Percentiles rank a stretch among this genome's conserved stretches.
These are phyloP conservation scores for Xylaria sp. DNA, from an alignment of 495 filamentous ascomycete genomes.

Conservation along the genomic window DNA sequence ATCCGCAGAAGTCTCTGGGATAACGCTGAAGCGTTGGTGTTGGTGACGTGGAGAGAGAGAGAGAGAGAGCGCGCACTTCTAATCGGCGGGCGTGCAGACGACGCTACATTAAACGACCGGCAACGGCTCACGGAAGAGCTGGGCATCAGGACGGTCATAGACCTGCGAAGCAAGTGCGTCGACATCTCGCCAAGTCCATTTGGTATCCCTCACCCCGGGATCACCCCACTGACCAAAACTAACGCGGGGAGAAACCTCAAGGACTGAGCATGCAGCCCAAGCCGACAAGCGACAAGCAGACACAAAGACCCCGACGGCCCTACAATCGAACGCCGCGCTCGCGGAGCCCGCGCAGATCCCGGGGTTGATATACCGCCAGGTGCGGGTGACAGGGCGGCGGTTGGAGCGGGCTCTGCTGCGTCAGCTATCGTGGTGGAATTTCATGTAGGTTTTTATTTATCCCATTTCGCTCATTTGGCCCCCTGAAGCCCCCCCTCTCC, in stretches of 20 bases:
- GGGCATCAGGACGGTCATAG: conserved; percentile 73
- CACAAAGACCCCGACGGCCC: conserved; percentile 43
- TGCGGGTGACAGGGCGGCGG: conserved; percentile 75
- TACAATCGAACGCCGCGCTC: conserved; percentile 52
- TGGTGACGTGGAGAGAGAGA: neutral
- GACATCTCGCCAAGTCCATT: neutral
- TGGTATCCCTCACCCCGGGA: neutral
- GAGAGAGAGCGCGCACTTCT: conserved; percentile 3
- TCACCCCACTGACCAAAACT: neutral
- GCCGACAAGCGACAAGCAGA: conserved; percentile 66
- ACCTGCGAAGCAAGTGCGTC: conserved; percentile 74
- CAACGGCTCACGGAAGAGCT: conserved; percentile 64
- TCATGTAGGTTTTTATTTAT: conserved; percentile 54
- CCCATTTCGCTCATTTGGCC: neutral
- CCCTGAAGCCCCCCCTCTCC: neutral
- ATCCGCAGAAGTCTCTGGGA: neutral
- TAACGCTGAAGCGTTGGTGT: neutral
- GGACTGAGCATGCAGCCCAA: conserved; percentile 76
- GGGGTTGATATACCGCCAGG: conserved; percentile 63
- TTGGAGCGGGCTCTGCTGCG: conserved; percentile 73
- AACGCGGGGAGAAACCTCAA: conserved; percentile 36
- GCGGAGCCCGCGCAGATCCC: conserved; percentile 61
- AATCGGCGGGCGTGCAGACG: conserved; percentile 54
- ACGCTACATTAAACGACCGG: conserved; percentile 71
- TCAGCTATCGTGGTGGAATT: conserved; percentile 71